Conservation (phyloP, 2,329 filamentous ascomycete species). For the Trichoderma sp. region DNA sequence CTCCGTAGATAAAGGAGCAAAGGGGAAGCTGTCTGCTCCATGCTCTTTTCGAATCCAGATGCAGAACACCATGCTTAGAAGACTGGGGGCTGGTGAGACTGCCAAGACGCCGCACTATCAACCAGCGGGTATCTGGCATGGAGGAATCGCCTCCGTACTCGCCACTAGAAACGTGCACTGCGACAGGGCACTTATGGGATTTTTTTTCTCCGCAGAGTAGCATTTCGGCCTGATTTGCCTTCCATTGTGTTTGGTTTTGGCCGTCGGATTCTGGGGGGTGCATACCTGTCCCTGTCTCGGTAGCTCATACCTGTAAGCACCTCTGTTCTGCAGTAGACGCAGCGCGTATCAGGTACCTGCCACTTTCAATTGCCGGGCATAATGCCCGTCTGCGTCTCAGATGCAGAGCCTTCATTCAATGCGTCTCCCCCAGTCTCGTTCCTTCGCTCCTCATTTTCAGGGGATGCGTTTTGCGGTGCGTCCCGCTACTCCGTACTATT, state of each 20-base stretch:
- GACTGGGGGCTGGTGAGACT: slow-evolving; percentile 11
- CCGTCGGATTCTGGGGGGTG: background rate
- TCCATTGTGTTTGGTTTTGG: background rate
- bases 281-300: background rate
- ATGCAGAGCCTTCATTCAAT: background rate
- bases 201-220: slow-evolving; percentile 1
- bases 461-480: background rate
- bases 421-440: background rate
- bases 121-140: background rate
- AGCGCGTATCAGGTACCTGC: background rate
- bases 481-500: background rate
- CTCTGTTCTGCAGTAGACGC: background rate
- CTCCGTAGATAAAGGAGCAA: background rate
- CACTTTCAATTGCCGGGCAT: background rate
- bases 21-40: background rate
- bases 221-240: background rate
- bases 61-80: background rate
- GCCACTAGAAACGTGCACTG: background rate
- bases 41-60: background rate
- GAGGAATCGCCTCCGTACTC: background rate
- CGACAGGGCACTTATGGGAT: background rate
- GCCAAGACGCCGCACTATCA: slow-evolving; percentile 20
- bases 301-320: background rate
- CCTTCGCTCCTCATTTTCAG: background rate
- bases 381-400: background rate